A percentile compares a stretch with the other conserved stretches of the same genome.
phyloP scores from a whole-genome alignment of 2,329 filamentous ascomycete species.

The Trichoderma sp. region DNA sequence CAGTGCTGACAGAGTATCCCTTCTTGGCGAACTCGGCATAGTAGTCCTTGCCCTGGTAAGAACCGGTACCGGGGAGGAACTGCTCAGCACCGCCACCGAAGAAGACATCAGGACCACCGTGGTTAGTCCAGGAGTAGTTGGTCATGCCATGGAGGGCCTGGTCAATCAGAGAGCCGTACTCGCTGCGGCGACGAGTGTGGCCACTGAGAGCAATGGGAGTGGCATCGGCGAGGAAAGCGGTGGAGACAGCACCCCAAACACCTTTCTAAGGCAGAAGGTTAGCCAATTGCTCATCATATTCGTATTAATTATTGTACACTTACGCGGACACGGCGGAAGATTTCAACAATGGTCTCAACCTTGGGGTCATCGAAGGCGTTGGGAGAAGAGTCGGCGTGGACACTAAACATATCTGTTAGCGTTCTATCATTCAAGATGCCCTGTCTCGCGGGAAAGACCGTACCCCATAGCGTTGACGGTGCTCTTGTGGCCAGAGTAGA shows the following conservation, averaged over 20 bases:
- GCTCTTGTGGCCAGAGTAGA: slow-evolving; percentile 82
- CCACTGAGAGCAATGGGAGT: slow-evolving; percentile 73
- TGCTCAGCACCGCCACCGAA: slow-evolving; percentile 82
- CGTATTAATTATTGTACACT: slow-evolving; percentile 33
- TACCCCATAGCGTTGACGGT: slow-evolving; percentile 76
- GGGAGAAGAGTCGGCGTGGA: slow-evolving; percentile 75
- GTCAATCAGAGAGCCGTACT: slow-evolving; percentile 72
- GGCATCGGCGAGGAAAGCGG: slow-evolving; percentile 78
- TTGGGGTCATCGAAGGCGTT: slow-evolving; percentile 79
- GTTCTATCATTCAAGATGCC: not conserved
- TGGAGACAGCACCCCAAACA: slow-evolving; percentile 67
- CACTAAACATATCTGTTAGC: slow-evolving; percentile 34
- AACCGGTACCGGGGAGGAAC: slow-evolving; percentile 64
- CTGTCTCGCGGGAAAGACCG: not conserved
- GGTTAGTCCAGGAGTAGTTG: slow-evolving; percentile 80
- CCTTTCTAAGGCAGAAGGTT: slow-evolving; percentile 39
- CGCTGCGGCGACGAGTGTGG: slow-evolving; percentile 67
- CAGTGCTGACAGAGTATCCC: slow-evolving; percentile 69
- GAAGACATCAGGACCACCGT: slow-evolving; percentile 73
- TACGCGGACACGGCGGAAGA: slow-evolving; percentile 68
- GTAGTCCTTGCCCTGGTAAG: slow-evolving; percentile 72
- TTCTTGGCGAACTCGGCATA: slow-evolving; percentile 72
- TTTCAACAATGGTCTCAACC: slow-evolving; percentile 77
- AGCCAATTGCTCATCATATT: slow-evolving; percentile 16
- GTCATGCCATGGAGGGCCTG: slow-evolving; percentile 71